phyloP scores from a whole-genome alignment of 129 eudicot species.

The Saussurea involucrata region DNA sequence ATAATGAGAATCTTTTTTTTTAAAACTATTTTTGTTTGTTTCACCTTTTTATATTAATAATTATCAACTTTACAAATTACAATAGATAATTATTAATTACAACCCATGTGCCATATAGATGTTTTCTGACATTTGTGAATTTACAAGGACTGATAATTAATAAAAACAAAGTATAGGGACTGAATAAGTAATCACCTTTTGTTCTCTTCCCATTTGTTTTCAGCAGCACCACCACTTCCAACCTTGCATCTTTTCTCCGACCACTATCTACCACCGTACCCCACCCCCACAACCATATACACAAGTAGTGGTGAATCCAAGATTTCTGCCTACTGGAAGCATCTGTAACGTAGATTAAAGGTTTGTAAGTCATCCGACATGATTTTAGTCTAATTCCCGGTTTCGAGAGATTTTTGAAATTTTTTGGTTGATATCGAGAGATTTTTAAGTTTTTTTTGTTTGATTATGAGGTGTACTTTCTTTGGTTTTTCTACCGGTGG shows the following conservation, averaged over 20 bases:
- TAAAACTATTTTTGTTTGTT: constrained; percentile 7
- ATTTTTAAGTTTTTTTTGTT: too few species aligned
- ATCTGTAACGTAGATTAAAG: too few species aligned
- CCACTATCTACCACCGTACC: neutral
- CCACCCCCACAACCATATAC: neutral
- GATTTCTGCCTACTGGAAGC: too few species aligned
- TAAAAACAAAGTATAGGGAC: neutral
- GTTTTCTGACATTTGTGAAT: neutral
- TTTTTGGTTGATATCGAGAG: too few species aligned
- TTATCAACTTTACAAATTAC: constrained; percentile 26
- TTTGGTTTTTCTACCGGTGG: too few species aligned
- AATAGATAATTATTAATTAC: neutral
- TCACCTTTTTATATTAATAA: neutral
- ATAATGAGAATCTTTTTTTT: constrained; percentile 18
- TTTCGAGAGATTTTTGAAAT: too few species aligned
- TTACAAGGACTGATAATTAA: neutral
- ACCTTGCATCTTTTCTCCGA: neutral
- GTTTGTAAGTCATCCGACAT: too few species aligned
- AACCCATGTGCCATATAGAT: constrained; percentile 5
- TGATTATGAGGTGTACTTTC: too few species aligned
- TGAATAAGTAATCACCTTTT: neutral
- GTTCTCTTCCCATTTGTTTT: constrained; percentile 3
- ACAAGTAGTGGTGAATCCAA: too few species aligned
- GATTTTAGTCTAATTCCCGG: too few species aligned
- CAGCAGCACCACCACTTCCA: neutral